These are phyloP conservation scores for Agroathelia rolfsii DNA, from an alignment of 1,284 basidiomycete species.

Conservation along the genomic window DNA sequence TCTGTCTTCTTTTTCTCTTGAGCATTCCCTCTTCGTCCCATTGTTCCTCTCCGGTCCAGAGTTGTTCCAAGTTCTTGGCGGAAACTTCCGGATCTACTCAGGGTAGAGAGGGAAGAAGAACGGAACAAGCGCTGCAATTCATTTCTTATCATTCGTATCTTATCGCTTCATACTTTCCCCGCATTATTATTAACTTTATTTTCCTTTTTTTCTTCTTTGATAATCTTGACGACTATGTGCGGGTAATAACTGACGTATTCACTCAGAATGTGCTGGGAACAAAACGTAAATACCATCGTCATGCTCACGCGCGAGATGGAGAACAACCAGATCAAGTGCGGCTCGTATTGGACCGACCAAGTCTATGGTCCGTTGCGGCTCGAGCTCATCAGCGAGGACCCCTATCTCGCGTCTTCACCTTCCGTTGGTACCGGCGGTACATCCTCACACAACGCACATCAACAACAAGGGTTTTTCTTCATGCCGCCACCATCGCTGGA, in stretches of 20 bases:
- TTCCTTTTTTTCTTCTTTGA: neutral
- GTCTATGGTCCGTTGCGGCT: constrained; percentile 65
- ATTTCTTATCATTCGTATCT: too few species aligned
- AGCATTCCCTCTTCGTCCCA: constrained; percentile 3
- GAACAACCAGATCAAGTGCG: constrained; percentile 83
- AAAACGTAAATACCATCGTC: constrained; percentile 70
- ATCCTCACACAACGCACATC: too few species aligned
- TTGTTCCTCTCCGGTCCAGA: too few species aligned
- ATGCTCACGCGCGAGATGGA: constrained; percentile 93
- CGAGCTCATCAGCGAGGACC: too few species aligned
- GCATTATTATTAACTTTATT: neutral
- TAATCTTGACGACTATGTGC: too few species aligned
- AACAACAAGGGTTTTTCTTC: constrained; percentile 21
- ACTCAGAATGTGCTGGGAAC: constrained; percentile 67
- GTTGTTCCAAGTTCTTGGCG: too few species aligned
- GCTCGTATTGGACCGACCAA: constrained; percentile 78
- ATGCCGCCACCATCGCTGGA: too few species aligned
- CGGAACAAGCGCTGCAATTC: too few species aligned
- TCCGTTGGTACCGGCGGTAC: too few species aligned
- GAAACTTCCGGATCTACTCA: too few species aligned
- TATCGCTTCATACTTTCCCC: neutral
- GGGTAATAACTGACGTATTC: constrained; percentile 1
- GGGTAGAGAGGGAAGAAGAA: too few species aligned
- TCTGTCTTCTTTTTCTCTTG: constrained; percentile 6
- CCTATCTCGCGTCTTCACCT: too few species aligned